Percentiles rank a stretch among this genome's conserved stretches.
Evolutionary conservation across 768 basidiomycete genomes (phyloP).

Genomic region (Termitomyces sp.): DNA sequence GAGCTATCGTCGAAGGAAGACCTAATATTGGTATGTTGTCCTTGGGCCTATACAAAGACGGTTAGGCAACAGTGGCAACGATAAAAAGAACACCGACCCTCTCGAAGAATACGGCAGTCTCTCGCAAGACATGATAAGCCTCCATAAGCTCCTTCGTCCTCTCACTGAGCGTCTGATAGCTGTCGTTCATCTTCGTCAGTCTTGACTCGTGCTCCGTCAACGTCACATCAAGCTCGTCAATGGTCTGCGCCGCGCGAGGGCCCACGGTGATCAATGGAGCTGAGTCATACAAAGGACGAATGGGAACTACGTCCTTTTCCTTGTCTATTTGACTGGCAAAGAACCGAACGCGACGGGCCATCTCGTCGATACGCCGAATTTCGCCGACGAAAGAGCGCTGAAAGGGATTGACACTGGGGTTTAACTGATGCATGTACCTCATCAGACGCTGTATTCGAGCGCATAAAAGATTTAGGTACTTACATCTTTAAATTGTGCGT

Average conservation of each 20-base stretch:
- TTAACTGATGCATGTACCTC: slow-evolving; percentile 50
- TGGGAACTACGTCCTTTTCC: slow-evolving; percentile 75
- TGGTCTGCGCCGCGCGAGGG: slow-evolving; percentile 86
- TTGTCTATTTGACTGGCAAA: slow-evolving; percentile 82
- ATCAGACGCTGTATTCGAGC: not conserved
- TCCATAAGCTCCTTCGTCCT: slow-evolving; percentile 84
- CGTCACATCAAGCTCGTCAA: slow-evolving; percentile 89
- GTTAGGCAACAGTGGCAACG: not conserved
- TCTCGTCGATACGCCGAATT: slow-evolving; percentile 92
- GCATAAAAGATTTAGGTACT: not conserved
- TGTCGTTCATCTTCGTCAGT: slow-evolving; percentile 85
- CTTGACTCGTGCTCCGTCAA: slow-evolving; percentile 83
- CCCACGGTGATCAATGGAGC: slow-evolving; percentile 85
- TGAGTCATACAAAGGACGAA: slow-evolving; percentile 83
- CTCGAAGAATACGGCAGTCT: slow-evolving; percentile 96
- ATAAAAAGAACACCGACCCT: slow-evolving; percentile 40
- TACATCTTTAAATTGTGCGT: slow-evolving; percentile 98
- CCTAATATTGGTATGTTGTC: slow-evolving; percentile 72
- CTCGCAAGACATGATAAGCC: slow-evolving; percentile 88
- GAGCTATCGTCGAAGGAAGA: slow-evolving; percentile 89
- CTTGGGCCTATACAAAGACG: slow-evolving; percentile 55
- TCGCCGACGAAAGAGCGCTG: slow-evolving; percentile 97
- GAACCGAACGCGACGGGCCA: slow-evolving; percentile 91
- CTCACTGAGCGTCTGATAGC: slow-evolving; percentile 84
- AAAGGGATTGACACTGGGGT: slow-evolving; percentile 93